phyloP scores from a whole-genome alignment of 139 green algal genomes.

The Chlamydomonas eustigma region DNA sequence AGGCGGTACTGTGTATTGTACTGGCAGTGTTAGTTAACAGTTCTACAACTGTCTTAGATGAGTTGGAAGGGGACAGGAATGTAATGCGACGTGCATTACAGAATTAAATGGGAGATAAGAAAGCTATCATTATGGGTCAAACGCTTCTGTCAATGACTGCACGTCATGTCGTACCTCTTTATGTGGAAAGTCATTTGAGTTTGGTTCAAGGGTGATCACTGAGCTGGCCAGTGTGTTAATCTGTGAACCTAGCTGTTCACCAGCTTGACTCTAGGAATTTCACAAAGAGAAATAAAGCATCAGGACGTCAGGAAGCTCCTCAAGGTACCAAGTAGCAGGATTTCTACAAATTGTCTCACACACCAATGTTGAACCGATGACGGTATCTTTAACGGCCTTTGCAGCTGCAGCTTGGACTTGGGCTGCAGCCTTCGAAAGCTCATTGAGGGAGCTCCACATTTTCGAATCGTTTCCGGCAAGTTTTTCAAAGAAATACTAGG shows the following conservation, averaged over 20 bases:
- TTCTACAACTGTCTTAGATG: too few relatives aligned
- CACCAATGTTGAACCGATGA: conserved; percentile 6
- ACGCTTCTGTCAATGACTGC: too few relatives aligned
- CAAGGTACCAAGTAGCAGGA: not conserved
- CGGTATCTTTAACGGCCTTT: conserved; percentile 10
- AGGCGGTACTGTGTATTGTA: too few relatives aligned
- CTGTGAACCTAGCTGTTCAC: not conserved
- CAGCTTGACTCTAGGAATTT: not conserved
- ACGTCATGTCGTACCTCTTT: too few relatives aligned
- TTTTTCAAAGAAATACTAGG: too few relatives aligned
- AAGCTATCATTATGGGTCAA: too few relatives aligned
- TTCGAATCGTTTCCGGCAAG: not conserved
- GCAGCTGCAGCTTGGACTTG: not conserved
- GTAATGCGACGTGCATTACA: too few relatives aligned
- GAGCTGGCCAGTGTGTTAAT: conserved; percentile 5
- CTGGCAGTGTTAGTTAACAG: too few relatives aligned
- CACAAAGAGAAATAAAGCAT: not conserved
- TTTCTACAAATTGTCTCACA: not conserved
- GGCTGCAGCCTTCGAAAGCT: not conserved
- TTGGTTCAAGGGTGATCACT: not conserved
- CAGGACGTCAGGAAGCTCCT: not conserved
- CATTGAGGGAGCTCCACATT: not conserved
- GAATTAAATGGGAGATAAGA: too few relatives aligned
- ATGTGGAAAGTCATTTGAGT: not conserved
- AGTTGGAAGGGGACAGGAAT: too few relatives aligned